A percentile compares a stretch with the other conserved stretches of the same genome.
Conservation (phyloP, 1,139 yeast species). For the Candida sp. region DNA sequence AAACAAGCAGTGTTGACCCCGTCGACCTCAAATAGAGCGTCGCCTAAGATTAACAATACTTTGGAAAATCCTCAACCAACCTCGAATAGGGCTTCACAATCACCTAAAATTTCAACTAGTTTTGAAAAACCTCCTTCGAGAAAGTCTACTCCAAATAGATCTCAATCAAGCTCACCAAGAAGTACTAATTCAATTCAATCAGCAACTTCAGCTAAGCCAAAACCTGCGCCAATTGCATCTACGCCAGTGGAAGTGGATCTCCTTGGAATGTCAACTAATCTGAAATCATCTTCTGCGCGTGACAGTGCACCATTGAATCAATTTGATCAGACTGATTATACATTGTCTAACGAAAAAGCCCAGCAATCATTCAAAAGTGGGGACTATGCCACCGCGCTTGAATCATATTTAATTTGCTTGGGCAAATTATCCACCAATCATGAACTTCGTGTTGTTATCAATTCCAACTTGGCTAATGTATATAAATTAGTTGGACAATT, state of each 20-base stretch:
- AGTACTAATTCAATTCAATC: background rate
- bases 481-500: conserved; percentile 73
- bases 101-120: background rate
- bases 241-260: conserved; percentile 21
- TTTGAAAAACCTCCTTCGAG: background rate
- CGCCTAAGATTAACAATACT: background rate
- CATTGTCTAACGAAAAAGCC: conserved; percentile 59
- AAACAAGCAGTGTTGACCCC: conserved; percentile 13
- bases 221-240: conserved; percentile 1
- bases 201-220: background rate
- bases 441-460: conserved; percentile 62
- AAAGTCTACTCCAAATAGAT: background rate
- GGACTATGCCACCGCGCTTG: conserved; percentile 70
- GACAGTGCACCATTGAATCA: conserved; percentile 27
- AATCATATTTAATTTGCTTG: conserved; percentile 59
- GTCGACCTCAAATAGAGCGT: background rate
- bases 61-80: conserved; percentile 3
- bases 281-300: conserved; percentile 5
- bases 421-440: conserved; percentile 63
- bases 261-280: conserved; percentile 12
- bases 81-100: background rate
- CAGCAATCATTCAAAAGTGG: conserved; percentile 69
- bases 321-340: conserved; percentile 48
- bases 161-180: conserved; percentile 1
- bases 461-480: conserved; percentile 75